Evolutionary conservation across 2,329 filamentous ascomycete genomes (phyloP).

Genomic region (Ophiostoma tasmaniense): DNA sequence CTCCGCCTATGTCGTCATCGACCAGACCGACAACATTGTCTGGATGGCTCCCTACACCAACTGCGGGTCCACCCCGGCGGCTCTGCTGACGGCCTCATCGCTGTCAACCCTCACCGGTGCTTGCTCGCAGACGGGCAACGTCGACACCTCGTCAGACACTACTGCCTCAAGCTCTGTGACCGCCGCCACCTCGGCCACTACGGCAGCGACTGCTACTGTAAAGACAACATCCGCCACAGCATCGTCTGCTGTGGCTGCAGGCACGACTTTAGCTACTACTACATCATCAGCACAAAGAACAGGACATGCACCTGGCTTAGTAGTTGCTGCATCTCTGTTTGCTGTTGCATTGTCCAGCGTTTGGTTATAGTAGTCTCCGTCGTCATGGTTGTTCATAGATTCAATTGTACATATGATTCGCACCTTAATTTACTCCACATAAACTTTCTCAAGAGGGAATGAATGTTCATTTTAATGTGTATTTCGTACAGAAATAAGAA

Average conservation of each 20-base stretch:
- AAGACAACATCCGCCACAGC: neutral
- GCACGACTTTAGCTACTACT: neutral
- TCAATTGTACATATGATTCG: neutral
- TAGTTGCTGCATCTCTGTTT: neutral
- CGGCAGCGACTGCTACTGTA: neutral
- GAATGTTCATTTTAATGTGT: neutral
- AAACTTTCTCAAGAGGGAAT: neutral
- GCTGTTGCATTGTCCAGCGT: neutral
- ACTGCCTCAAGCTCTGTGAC: neutral
- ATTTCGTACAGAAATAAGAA: too few relatives aligned
- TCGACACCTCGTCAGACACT: neutral
- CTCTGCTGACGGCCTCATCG: slow-evolving; percentile 21
- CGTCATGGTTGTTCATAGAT: neutral
- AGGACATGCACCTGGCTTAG: neutral
- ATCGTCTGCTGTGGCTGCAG: neutral
- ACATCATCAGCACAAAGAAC: neutral
- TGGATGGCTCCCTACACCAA: slow-evolving; percentile 44
- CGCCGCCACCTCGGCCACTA: neutral
- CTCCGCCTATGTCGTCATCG: slow-evolving; percentile 47
- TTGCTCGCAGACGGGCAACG: slow-evolving; percentile 11
- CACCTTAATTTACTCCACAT: neutral
- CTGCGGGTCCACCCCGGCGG: slow-evolving; percentile 40
- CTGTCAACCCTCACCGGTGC: slow-evolving; percentile 18
- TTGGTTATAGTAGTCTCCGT: neutral
- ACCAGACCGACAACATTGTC: slow-evolving; percentile 39